Conservation (phyloP, 2,329 filamentous ascomycete species). For the Uncinocarpus reesii region DNA sequence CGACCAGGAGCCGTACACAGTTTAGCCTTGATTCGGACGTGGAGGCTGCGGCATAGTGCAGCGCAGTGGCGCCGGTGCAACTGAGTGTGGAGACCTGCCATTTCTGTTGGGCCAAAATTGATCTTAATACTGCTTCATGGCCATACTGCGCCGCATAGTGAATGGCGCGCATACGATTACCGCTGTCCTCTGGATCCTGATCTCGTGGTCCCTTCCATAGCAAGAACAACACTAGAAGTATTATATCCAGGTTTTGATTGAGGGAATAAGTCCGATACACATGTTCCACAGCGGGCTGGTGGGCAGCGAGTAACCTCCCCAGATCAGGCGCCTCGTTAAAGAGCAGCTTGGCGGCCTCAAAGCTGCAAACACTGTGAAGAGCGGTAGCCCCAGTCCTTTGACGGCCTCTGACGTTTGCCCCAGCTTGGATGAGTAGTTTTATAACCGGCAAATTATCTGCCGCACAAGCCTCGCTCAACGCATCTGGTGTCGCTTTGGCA, state of each 20-base stretch:
- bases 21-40: neutral
- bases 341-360: neutral
- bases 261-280: neutral
- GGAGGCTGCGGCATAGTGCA: slow-evolving; percentile 6
- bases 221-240: neutral
- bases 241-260: neutral
- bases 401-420: neutral
- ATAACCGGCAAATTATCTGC: neutral
- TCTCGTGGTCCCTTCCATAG: neutral
- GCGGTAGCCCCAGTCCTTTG: neutral
- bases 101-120: neutral
- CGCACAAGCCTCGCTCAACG: neutral
- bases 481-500: neutral
- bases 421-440: slow-evolving; percentile 2
- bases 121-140: neutral
- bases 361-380: slow-evolving; percentile 1
- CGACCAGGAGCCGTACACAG: slow-evolving; percentile 5
- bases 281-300: neutral
- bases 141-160: slow-evolving; percentile 2
- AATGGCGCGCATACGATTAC: neutral
- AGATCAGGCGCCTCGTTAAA: neutral
- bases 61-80: neutral
- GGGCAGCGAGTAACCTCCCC: neutral
- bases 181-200: neutral
- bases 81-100: neutral